Evolutionary conservation across 1,284 basidiomycete genomes (phyloP).

Genomic region (Microbotryomycetes sp.): DNA sequence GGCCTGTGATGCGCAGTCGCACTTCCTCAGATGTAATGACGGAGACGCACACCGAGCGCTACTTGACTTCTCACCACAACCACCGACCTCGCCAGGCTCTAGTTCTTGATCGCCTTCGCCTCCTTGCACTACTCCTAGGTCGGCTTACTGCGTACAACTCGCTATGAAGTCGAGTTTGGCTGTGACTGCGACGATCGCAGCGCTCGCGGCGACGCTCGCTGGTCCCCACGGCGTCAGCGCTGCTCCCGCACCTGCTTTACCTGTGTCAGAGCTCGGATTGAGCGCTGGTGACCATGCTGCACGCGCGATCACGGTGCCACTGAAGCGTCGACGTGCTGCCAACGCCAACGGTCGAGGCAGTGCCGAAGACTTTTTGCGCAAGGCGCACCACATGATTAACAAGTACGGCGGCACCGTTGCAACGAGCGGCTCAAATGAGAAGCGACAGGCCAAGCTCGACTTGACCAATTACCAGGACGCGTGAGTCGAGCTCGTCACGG

Average conservation of each 20-base stretch:
- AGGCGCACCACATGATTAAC: constrained; percentile 6
- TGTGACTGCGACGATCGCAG: background rate
- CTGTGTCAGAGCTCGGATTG: background rate
- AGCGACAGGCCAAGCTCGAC: constrained; percentile 3
- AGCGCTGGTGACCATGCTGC: background rate
- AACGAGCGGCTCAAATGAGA: background rate
- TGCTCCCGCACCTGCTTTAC: background rate
- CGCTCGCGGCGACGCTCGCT: background rate
- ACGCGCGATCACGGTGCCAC: constrained; percentile 7
- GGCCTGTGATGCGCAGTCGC: too few species aligned
- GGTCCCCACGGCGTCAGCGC: constrained; percentile 3
- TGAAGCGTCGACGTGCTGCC: constrained; percentile 2
- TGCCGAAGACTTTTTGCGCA: constrained; percentile 5
- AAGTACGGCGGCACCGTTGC: constrained; percentile 14
- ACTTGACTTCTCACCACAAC: too few species aligned
- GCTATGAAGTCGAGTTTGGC: background rate
- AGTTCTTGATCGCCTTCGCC: background rate
- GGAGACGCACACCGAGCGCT: too few species aligned
- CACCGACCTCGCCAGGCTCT: too few species aligned
- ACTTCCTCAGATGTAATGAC: too few species aligned
- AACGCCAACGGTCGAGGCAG: constrained; percentile 1
- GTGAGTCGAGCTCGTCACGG: background rate
- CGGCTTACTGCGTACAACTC: too few species aligned
- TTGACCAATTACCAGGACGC: constrained; percentile 27
- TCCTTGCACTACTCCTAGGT: background rate